phyloP scores from a whole-genome alignment of 2,329 filamentous ascomycete species.

The Cytospora leucostoma region DNA sequence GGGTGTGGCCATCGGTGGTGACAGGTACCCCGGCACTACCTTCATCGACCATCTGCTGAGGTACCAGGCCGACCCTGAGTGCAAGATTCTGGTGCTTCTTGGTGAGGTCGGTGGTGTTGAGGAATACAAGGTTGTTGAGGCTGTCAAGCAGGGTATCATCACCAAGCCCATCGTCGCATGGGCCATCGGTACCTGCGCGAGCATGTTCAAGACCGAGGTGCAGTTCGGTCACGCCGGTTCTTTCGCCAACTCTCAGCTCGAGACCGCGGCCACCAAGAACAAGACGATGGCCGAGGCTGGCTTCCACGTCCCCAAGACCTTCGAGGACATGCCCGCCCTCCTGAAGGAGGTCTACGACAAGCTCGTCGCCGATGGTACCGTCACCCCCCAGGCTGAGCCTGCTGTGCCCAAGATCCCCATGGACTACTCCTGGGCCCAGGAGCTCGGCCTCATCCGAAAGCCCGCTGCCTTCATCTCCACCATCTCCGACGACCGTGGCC shows the following conservation, averaged over 20 bases:
- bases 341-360: conserved; percentile 85
- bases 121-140: conserved; percentile 99
- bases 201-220: conserved; percentile 99
- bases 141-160: conserved; percentile 89
- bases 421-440: conserved; percentile 99
- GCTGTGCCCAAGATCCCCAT: conserved; percentile 98
- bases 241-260: conserved; percentile 98
- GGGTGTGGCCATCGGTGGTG: conserved; percentile 98
- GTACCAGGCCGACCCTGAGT: conserved; percentile 94
- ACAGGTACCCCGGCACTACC: conserved; percentile 96
- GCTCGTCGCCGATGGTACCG: conserved; percentile 80
- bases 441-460: conserved; percentile 99
- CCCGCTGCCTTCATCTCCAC: conserved; percentile 99
- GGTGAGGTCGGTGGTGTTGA: conserved; percentile 99
- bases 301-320: conserved; percentile 91
- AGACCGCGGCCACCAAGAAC: conserved; percentile 97
- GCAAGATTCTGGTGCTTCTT: conserved; percentile 94
- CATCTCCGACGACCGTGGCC: conserved; percentile 99
- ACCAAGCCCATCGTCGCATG: conserved; percentile 99
- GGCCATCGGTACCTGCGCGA: conserved; percentile 98
- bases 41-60: conserved; percentile 98
- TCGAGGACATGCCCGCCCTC: conserved; percentile 84
- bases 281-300: conserved; percentile 93
- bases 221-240: conserved; percentile 99
- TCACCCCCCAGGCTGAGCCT: conserved; percentile 85